phyloP scores from a whole-genome alignment of 73 alveolate genomes.

The Paramecium biaurelia region DNA sequence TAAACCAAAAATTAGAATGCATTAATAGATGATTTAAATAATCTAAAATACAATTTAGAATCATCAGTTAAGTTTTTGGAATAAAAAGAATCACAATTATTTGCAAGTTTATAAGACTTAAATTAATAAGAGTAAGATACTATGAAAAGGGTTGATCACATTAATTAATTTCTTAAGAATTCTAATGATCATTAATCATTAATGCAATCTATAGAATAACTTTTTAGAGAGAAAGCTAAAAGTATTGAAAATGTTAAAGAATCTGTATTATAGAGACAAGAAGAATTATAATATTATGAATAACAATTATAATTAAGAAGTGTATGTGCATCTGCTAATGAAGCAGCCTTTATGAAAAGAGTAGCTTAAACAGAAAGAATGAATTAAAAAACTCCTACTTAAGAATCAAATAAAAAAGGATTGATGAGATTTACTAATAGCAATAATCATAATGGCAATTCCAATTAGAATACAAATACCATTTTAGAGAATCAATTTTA shows the following conservation, averaged over 20 bases:
- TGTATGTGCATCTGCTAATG: constrained; percentile 10
- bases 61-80: constrained; percentile 6
- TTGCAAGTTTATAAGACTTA: background rate
- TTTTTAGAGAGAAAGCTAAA: background rate
- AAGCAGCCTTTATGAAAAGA: constrained; percentile 38
- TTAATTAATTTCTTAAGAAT: background rate
- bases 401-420: background rate
- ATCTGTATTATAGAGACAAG: background rate
- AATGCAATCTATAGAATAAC: background rate
- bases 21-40: background rate
- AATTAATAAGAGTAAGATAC: background rate
- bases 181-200: background rate
- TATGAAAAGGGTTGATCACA: background rate
- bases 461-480: background rate
- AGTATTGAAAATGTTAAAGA: background rate
- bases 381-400: background rate
- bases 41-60: background rate
- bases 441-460: background rate
- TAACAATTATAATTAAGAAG: constrained; percentile 6
- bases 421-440: background rate
- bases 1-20: background rate
- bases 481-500: background rate
- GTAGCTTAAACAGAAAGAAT: constrained; percentile 36
- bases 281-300: constrained; percentile 9
- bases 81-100: background rate